Percentiles rank a stretch among this genome's conserved stretches.
Conservation (phyloP, 2,329 filamentous ascomycete species). For the Chaetomium olivaceum region DNA sequence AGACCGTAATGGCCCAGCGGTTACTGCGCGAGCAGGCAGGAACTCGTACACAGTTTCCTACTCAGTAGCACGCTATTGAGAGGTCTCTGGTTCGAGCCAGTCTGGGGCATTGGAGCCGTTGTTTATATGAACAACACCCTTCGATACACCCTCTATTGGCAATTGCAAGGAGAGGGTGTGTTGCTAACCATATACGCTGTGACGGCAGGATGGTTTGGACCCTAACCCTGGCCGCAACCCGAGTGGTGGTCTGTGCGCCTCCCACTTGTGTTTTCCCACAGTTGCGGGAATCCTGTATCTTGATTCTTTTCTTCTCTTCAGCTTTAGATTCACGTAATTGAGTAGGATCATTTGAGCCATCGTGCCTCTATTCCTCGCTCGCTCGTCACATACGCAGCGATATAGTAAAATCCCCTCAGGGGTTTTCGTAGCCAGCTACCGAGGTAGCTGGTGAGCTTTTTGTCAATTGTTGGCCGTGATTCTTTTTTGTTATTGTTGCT, state of each 20-base stretch:
- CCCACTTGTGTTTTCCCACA: too few relatives aligned
- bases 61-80: background rate
- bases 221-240: too few relatives aligned
- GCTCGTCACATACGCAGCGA: background rate
- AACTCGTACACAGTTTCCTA: background rate
- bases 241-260: too few relatives aligned
- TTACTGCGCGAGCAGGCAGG: background rate
- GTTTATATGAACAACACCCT: background rate
- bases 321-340: too few relatives aligned
- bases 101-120: background rate
- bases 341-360: too few relatives aligned
- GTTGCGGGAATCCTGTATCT: too few relatives aligned
- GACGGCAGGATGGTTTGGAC: too few relatives aligned
- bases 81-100: background rate
- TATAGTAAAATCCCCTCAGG: background rate
- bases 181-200: background rate
- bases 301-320: too few relatives aligned
- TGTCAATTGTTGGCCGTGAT: background rate
- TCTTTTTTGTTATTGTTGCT: background rate
- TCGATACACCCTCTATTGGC: background rate
- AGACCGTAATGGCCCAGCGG: background rate
- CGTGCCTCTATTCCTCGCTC: too few relatives aligned
- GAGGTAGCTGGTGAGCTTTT: background rate
- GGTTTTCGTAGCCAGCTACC: slow-evolving; percentile 4
- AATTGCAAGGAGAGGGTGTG: background rate